Percentiles rank a stretch among this genome's conserved stretches.
Evolutionary conservation across 75 land plant species (phyloP).

Genomic region (Pinus albicaulis): DNA sequence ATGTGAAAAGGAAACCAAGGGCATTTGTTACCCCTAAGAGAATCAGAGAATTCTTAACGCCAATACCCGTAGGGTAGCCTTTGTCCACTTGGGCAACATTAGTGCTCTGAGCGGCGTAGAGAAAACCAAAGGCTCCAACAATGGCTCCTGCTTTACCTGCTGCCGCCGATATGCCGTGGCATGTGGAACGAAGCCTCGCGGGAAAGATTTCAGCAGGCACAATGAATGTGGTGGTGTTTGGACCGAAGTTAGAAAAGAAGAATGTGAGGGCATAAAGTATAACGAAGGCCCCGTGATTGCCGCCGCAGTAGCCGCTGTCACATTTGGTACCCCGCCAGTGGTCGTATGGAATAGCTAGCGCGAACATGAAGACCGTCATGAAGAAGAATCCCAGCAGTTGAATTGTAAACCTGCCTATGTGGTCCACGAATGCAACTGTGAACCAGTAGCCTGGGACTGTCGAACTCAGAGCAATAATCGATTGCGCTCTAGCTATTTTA

Average conservation of each 20-base stretch:
- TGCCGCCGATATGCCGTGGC: conserved; percentile 51
- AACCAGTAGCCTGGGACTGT: conserved; percentile 49
- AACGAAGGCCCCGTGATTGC: conserved; percentile 19
- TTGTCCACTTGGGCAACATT: conserved; percentile 17
- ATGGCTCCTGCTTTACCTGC: conserved; percentile 55
- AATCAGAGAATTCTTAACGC: conserved; percentile 36
- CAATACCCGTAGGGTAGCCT: conserved; percentile 49
- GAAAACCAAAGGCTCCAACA: conserved; percentile 46
- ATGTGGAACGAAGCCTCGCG: conserved; percentile 45
- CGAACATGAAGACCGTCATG: conserved; percentile 45
- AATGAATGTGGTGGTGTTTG: conserved; percentile 41
- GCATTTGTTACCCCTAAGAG: conserved; percentile 25
- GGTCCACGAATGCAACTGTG: conserved; percentile 29
- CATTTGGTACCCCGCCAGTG: conserved; percentile 12
- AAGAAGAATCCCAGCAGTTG: conserved; percentile 34
- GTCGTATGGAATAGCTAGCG: conserved; percentile 29
- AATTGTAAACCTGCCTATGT: conserved; percentile 22
- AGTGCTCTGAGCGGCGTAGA: conserved; percentile 44
- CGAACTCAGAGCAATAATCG: conserved; percentile 27
- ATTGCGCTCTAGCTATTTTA: conserved; percentile 24
- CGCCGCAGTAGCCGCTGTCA: conserved; percentile 6
- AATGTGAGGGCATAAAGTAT: conserved; percentile 28
- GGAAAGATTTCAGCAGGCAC: conserved; percentile 61
- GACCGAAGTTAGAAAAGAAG: conserved; percentile 27
- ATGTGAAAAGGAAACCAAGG: conserved; percentile 37